Conservation (phyloP, 345 rosid genomes). For the Reutealis trisperma region DNA sequence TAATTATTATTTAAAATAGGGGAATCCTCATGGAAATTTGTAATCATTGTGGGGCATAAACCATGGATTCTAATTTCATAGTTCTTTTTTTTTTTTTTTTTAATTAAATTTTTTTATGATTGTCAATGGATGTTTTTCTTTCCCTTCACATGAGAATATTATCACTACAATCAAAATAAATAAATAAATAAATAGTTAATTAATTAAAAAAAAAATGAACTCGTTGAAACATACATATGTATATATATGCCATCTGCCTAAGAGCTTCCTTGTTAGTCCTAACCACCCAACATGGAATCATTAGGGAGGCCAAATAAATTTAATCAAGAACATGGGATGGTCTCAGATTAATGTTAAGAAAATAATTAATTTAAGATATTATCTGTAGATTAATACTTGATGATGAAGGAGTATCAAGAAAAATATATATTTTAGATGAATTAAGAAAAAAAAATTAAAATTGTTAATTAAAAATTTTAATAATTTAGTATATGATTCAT, state of each 20-base stretch:
- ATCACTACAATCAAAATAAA: too few relatives aligned
- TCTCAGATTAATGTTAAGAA: constrained; percentile 8
- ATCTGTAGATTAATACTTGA: not conserved
- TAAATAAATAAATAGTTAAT: not conserved
- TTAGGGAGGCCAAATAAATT: not conserved
- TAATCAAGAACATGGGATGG: constrained; percentile 18
- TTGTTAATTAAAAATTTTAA: too few relatives aligned
- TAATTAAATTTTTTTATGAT: not conserved
- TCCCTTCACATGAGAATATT: constrained; percentile 6
- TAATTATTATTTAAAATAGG: not conserved
- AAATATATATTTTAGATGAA: not conserved
- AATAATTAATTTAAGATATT: not conserved
- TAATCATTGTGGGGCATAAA: not conserved
- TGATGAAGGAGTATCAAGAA: not conserved
- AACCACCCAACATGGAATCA: constrained; percentile 28
- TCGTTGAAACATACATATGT: not conserved
- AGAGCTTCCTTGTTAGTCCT: constrained; percentile 3
- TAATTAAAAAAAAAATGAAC: not conserved
- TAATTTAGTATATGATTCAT: too few relatives aligned
- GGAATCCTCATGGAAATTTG: not conserved
- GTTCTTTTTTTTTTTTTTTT: not conserved
- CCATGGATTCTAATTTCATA: constrained; percentile 1
- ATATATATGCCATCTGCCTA: not conserved
- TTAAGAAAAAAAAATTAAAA: too few relatives aligned
- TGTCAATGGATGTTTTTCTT: not conserved